Evolutionary conservation across 495 filamentous ascomycete genomes (phyloP).

Genomic region (Lophiotrema nucula): DNA sequence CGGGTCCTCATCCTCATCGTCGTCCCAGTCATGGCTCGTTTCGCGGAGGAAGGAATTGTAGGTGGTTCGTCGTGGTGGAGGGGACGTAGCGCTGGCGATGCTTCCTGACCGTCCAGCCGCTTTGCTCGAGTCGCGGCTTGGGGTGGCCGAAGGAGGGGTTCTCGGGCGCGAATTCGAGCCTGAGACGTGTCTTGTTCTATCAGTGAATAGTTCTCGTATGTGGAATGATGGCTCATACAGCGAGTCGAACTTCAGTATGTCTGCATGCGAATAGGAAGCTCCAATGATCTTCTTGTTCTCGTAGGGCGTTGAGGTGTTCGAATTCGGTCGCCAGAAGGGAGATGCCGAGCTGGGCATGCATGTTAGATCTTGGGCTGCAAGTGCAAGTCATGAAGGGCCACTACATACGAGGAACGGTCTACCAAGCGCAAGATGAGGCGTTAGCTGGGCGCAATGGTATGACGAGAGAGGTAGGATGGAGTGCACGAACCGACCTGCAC

Average conservation of each 20-base stretch:
- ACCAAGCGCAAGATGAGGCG: background rate
- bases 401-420: conserved; percentile 64
- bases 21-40: conserved; percentile 74
- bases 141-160: conserved; percentile 58
- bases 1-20: conserved; percentile 52
- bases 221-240: conserved; percentile 48
- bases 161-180: conserved; percentile 55
- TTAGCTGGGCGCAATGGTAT: conserved; percentile 22
- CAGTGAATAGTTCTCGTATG: background rate
- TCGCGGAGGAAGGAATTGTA: conserved; percentile 76
- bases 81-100: conserved; percentile 44
- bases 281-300: conserved; percentile 83
- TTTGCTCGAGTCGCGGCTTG: conserved; percentile 50
- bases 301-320: conserved; percentile 52
- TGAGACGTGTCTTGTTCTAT: conserved; percentile 51
- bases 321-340: conserved; percentile 81
- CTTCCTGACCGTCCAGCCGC: conserved; percentile 43
- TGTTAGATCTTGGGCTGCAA: background rate
- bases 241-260: conserved; percentile 82
- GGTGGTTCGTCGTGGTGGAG: conserved; percentile 60
- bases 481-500: conserved; percentile 91
- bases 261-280: conserved; percentile 93
- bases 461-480: conserved; percentile 30
- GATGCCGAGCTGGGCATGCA: conserved; percentile 46
- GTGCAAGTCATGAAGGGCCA: too few species aligned